These are phyloP conservation scores for Aspergillus pseudotamarii DNA, from an alignment of 2,329 filamentous ascomycete species.

Conservation along the genomic window DNA sequence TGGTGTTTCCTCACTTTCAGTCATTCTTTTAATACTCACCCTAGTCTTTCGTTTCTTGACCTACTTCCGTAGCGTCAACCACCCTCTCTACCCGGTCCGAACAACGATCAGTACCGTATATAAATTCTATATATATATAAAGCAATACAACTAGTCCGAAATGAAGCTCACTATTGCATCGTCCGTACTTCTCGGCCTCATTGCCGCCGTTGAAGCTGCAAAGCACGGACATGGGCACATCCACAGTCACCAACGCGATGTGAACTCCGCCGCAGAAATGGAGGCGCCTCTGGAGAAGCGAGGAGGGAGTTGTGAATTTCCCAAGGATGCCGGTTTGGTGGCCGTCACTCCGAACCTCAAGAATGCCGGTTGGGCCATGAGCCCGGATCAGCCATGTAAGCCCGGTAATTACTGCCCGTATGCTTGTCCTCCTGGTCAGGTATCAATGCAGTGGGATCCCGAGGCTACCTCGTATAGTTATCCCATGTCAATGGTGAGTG, in stretches of 20 bases:
- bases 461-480: constrained; percentile 67
- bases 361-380: constrained; percentile 81
- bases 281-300: constrained; percentile 54
- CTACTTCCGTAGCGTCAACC: neutral
- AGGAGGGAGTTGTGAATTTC: constrained; percentile 64
- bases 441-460: constrained; percentile 79
- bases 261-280: constrained; percentile 28
- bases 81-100: neutral
- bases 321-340: constrained; percentile 67
- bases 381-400: constrained; percentile 70
- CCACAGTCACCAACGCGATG: constrained; percentile 23
- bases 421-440: constrained; percentile 73
- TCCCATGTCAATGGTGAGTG: constrained; percentile 71
- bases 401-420: constrained; percentile 73
- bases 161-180: constrained; percentile 41
- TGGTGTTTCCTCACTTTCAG: neutral
- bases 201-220: constrained; percentile 39
- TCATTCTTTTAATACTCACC: constrained; percentile 21
- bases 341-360: constrained; percentile 63
- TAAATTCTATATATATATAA: neutral
- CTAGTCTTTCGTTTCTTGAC: constrained; percentile 21
- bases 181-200: constrained; percentile 41
- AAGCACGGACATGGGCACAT: constrained; percentile 32
- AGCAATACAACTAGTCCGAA: constrained; percentile 1
- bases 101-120: neutral